Conservation (phyloP, 495 filamentous ascomycete species). For the Darksidea phi region DNA sequence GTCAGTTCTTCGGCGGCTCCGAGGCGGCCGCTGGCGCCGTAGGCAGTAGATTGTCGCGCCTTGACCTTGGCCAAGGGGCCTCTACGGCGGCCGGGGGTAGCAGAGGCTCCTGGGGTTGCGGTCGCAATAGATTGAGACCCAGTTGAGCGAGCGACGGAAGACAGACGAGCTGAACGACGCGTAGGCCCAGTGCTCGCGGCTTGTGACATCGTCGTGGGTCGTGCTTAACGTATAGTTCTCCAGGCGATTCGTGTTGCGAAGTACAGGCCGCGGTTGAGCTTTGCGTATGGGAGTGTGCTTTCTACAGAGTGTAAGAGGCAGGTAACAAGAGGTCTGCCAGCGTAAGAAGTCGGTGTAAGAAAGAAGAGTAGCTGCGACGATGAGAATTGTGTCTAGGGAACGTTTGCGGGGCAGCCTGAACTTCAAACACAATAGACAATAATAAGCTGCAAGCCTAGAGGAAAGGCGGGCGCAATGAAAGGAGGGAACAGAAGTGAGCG, state of each 20-base stretch:
- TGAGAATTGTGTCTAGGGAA: too few relatives aligned
- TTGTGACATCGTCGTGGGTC: not conserved
- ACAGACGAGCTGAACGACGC: not conserved
- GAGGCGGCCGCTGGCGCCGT: conserved; percentile 18
- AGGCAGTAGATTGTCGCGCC: conserved; percentile 20
- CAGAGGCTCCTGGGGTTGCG: conserved; percentile 4
- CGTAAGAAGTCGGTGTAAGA: too few relatives aligned
- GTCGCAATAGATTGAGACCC: conserved; percentile 4
- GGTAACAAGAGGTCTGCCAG: too few relatives aligned
- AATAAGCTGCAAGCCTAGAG: not conserved
- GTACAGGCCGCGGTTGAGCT: not conserved
- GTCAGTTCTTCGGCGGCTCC: conserved; percentile 16
- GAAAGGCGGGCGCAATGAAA: not conserved
- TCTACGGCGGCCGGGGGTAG: conserved; percentile 7
- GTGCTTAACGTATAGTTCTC: not conserved
- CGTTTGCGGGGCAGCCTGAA: not conserved
- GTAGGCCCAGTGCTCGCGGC: not conserved
- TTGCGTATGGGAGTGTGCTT: too few relatives aligned
- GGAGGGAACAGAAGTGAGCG: too few relatives aligned
- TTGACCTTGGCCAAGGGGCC: conserved; percentile 20
- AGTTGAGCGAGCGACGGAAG: conserved; percentile 3
- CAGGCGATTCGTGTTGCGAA: not conserved
- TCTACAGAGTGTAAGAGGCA: too few relatives aligned
- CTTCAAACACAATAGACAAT: not conserved
- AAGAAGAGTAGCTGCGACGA: too few relatives aligned